Conservation (phyloP, 768 basidiomycete genomes). For the Suillus subaureus region DNA sequence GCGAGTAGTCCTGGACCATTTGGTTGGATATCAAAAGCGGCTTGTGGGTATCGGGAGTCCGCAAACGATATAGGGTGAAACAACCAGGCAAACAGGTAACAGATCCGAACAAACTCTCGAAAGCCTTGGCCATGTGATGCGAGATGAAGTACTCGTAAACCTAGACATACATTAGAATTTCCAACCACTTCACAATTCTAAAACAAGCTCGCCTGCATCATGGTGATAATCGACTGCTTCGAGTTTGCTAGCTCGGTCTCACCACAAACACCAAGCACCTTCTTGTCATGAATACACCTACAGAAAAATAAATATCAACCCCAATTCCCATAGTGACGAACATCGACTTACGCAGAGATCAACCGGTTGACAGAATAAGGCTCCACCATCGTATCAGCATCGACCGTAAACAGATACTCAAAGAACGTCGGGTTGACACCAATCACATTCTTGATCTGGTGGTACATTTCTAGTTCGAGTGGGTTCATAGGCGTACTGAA, state of each 20-base stretch:
- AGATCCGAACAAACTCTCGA: constrained; percentile 95
- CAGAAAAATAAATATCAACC: background rate
- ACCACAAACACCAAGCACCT: constrained; percentile 91
- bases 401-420: constrained; percentile 91
- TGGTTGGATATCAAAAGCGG: constrained; percentile 91
- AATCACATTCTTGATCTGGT: constrained; percentile 99
- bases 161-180: constrained; percentile 34
- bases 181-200: background rate
- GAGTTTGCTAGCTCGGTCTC: constrained; percentile 93
- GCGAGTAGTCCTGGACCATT: constrained; percentile 90
- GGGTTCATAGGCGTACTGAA: constrained; percentile 97
- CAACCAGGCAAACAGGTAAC: constrained; percentile 99
- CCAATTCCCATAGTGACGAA: constrained; percentile 2
- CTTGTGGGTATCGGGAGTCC: constrained; percentile 94
- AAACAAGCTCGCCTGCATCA: constrained; percentile 77
- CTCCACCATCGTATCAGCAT: constrained; percentile 94
- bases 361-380: constrained; percentile 86
- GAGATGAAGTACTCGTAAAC: constrained; percentile 99
- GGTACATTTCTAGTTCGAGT: constrained; percentile 96
- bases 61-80: constrained; percentile 95
- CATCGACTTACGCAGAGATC: constrained; percentile 80
- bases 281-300: constrained; percentile 97
- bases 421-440: constrained; percentile 99
- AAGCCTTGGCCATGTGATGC: constrained; percentile 98
- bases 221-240: constrained; percentile 93